phyloP scores from a whole-genome alignment of 148 eudicot species.

The Rhododendron henanense region DNA sequence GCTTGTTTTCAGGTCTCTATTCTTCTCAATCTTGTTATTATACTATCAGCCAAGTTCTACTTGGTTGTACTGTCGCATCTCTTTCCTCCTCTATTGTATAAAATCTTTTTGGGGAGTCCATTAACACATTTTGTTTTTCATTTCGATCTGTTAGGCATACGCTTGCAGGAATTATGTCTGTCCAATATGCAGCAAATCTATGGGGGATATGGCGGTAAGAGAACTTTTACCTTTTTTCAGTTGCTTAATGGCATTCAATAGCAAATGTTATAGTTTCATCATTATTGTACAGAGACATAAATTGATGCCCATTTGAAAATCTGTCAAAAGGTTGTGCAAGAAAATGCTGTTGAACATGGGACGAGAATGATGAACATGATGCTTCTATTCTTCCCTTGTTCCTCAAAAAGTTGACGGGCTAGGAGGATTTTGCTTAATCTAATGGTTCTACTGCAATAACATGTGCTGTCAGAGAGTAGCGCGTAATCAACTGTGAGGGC shows the following conservation, averaged over 20 bases:
- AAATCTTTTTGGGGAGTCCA: neutral
- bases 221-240: neutral
- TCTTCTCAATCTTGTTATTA: neutral
- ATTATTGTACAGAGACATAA: neutral
- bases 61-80: neutral
- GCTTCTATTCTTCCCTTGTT: neutral
- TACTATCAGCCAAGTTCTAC: neutral
- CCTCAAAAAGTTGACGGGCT: neutral
- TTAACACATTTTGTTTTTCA: neutral
- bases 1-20: slow-evolving; percentile 84
- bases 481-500: neutral
- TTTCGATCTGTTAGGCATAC: slow-evolving; percentile 46
- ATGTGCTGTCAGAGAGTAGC: neutral
- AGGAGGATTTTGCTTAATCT: neutral
- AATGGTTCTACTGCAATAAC: slow-evolving; percentile 3
- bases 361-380: too few relatives aligned
- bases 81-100: neutral
- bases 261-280: neutral
- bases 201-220: slow-evolving; percentile 96
- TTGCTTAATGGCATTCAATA: neutral
- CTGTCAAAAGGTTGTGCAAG: neutral
- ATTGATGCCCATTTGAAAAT: neutral
- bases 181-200: slow-evolving; percentile 91
- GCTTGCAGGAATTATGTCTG: slow-evolving; percentile 83
- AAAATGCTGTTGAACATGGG: neutral